Base-by-base conservation (phyloP, 164 flowering plant genomes). In the Stephania cephalantha region DNA sequence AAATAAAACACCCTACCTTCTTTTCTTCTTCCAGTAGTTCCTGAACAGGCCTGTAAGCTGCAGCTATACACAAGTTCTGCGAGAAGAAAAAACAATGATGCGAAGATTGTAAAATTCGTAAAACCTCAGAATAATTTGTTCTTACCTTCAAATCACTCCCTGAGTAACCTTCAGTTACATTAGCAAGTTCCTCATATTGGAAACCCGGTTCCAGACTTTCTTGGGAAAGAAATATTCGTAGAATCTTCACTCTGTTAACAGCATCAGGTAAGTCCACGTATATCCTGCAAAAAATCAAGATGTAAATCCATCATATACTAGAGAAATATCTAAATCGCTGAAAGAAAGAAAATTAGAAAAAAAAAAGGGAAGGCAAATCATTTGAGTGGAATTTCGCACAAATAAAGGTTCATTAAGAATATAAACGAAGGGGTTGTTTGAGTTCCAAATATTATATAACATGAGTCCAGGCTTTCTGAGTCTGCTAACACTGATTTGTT, bases 61-160 rank as follows among this genome's bases (percentile, higher is more conserved):
- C 99, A 77, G 99, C 97, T 74, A 90, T 86, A 78, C 98, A 96
- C 15, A 96, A 93, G 80, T 94, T 96, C 99, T 95, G 90, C 83
- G 85, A 64, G 75, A 72, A 29, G 78, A 74, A 53, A 74, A 46
- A 65, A 45, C 25, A 68, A 61, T 61, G 15, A 68, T 77, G n/a
- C 22, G 48, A 70, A 52, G 73, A 75, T 64, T 12, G 68, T 25
- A 71, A 50, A 29, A 18, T 17, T 31, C 29, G 71, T 13, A 70
- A 18, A 42, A 18, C 53, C 15, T 22, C 25, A 45, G 13, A 55
- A 20, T 44, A 75, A 20, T 31, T 30, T 68, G 61, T 45, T 29
- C 70, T 46, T 82, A 92, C 99, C 98, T 96, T 94, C 78, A 96
- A 83, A 84, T 96, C 99, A 73, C 99, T 96, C 42, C 99, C 99